Percentiles rank a stretch among this genome's conserved stretches.
These are phyloP conservation scores for Gentiana straminea DNA, from an alignment of 257 asterid genomes.

Conservation along the genomic window DNA sequence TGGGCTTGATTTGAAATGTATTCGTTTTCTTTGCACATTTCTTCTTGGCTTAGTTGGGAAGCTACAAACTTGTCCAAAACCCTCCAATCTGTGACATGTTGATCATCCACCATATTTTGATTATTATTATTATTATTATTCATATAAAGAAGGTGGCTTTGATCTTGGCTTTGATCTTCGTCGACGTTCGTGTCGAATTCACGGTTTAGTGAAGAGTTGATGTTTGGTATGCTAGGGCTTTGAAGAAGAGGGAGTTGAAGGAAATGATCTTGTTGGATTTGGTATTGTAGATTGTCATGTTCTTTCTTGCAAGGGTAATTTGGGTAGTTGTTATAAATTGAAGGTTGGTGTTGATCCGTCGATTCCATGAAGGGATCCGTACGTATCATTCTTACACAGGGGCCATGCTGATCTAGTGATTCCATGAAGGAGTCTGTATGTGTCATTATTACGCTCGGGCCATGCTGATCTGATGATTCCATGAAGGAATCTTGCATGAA, in stretches of 20 bases:
- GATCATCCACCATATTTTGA: slow-evolving; percentile 16
- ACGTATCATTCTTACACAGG: no score
- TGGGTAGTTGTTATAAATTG: slow-evolving; percentile 15
- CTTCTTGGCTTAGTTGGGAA: slow-evolving; percentile 75
- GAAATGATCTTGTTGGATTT: slow-evolving; percentile 26
- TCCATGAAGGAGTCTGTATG: slow-evolving; percentile 11
- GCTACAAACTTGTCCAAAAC: slow-evolving; percentile 82
- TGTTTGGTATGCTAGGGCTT: slow-evolving; percentile 34
- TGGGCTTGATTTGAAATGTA: slow-evolving; percentile 12
- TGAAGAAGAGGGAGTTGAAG: slow-evolving; percentile 61
- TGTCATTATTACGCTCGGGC: no score
- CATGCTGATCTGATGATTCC: slow-evolving; percentile 41
- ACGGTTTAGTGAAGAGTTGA: slow-evolving; percentile 17
- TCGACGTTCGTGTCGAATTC: slow-evolving; percentile 14
- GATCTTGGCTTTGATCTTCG: slow-evolving; percentile 21
- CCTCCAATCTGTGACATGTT: slow-evolving; percentile 64
- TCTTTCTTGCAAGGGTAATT: slow-evolving; percentile 45
- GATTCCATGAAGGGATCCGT: slow-evolving; percentile 13
- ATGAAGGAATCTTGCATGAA: slow-evolving; percentile 44
- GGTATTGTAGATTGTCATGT: slow-evolving; percentile 27
- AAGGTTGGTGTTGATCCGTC: background rate
- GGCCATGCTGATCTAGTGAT: slow-evolving; percentile 16
- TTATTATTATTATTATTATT: slow-evolving; percentile 6
- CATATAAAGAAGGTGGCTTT: slow-evolving; percentile 25
- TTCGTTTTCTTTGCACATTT: slow-evolving; percentile 27